Conservation (phyloP, 768 basidiomycete species). For the Leccinum subtestaceum region DNA sequence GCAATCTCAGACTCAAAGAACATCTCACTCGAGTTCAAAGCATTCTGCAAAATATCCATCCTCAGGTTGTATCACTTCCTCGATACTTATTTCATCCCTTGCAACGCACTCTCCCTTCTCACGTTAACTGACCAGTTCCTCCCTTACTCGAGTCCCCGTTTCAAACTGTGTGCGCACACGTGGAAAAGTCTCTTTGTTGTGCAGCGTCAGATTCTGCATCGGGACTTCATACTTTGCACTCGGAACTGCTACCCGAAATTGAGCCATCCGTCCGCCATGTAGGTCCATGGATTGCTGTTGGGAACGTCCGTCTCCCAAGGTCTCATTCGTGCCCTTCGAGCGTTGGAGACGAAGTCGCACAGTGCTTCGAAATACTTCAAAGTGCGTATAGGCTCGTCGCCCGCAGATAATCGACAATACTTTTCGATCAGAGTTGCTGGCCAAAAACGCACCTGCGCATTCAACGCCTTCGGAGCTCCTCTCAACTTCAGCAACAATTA, state of each 20-base stretch:
- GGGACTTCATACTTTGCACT: not conserved
- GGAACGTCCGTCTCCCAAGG: slow-evolving; percentile 44
- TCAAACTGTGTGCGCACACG: slow-evolving; percentile 2
- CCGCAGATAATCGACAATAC: not conserved
- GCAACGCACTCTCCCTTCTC: too few relatives aligned
- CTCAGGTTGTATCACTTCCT: too few relatives aligned
- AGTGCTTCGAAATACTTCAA: slow-evolving; percentile 64
- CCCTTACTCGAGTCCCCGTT: slow-evolving; percentile 43
- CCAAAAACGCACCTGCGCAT: slow-evolving; percentile 37
- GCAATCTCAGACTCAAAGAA: too few relatives aligned
- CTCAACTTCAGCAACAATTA: slow-evolving; percentile 56
- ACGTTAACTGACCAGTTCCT: slow-evolving; percentile 35
- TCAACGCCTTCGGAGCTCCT: slow-evolving; percentile 26
- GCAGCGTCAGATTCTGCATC: not conserved
- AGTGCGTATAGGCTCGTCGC: slow-evolving; percentile 40
- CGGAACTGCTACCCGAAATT: not conserved
- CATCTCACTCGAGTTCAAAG: too few relatives aligned
- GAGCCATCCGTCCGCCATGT: slow-evolving; percentile 25
- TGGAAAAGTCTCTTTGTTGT: slow-evolving; percentile 14
- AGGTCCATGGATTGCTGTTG: slow-evolving; percentile 69
- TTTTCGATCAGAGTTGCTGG: slow-evolving; percentile 48
- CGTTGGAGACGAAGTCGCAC: slow-evolving; percentile 67
- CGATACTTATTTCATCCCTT: too few relatives aligned
- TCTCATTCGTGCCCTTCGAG: slow-evolving; percentile 46
- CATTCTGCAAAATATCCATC: too few relatives aligned